Conservation (phyloP, 2,329 filamentous ascomycete species). For the Penicillium sp. region DNA sequence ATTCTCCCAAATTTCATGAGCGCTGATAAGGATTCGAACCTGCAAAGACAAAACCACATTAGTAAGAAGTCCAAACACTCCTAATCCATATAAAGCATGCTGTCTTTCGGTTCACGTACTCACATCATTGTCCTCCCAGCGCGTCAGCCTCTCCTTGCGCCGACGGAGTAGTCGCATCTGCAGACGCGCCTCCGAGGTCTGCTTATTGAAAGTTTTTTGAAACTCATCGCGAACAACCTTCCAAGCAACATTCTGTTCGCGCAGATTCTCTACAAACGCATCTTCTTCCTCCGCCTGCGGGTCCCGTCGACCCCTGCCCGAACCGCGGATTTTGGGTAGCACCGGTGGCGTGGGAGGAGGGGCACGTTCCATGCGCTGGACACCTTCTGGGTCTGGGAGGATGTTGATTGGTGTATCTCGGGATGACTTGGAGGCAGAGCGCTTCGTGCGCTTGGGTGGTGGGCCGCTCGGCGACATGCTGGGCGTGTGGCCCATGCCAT, state of each 20-base stretch:
- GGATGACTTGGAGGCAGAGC: conserved; percentile 20
- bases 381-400: conserved; percentile 38
- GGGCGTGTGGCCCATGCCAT: conserved; percentile 19
- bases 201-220: conserved; percentile 35
- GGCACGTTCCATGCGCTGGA: conserved; percentile 35
- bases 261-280: conserved; percentile 36
- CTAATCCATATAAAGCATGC: not conserved
- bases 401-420: conserved; percentile 35
- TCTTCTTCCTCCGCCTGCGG: conserved; percentile 40
- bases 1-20: conserved; percentile 36
- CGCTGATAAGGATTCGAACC: conserved; percentile 36
- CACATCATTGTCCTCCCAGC: conserved; percentile 44
- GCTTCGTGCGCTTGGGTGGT: conserved; percentile 23
- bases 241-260: conserved; percentile 38
- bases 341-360: not conserved
- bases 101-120: conserved; percentile 34
- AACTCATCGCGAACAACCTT: conserved; percentile 37
- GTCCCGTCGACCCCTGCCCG: conserved; percentile 34
- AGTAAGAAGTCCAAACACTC: not conserved
- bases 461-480: conserved; percentile 22
- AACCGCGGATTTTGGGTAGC: conserved; percentile 17
- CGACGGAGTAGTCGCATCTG: conserved; percentile 42
- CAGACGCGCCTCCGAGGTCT: conserved; percentile 38
- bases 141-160: conserved; percentile 32
- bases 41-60: conserved; percentile 10